These are phyloP conservation scores for Ogataea angusta DNA, from an alignment of 805 yeast species.

Conservation along the genomic window DNA sequence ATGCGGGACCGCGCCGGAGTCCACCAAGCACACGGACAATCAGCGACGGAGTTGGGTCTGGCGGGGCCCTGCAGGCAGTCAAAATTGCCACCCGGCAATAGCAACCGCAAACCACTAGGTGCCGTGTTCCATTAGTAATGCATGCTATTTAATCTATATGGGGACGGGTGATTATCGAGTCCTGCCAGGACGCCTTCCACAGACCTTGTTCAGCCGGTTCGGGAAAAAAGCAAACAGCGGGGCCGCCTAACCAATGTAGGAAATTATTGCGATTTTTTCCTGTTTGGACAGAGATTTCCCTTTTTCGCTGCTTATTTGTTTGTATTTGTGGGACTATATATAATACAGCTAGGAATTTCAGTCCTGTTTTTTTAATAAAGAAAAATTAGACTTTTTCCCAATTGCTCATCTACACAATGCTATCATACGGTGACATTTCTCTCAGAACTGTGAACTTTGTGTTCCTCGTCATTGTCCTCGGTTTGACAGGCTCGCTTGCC, in stretches of 20 bases:
- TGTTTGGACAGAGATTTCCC: conserved; percentile 8
- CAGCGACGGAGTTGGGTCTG: no score
- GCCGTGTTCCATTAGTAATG: conserved; percentile 1
- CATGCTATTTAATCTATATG: conserved; percentile 10
- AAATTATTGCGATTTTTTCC: conserved; percentile 14
- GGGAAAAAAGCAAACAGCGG: conserved; percentile 20
- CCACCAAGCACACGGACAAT: no score
- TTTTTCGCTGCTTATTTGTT: conserved; percentile 10
- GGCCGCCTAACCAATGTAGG: conserved; percentile 17
- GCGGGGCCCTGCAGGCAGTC: no score
- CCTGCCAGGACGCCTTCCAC: conserved; percentile 1
- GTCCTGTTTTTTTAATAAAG: conserved; percentile 5
- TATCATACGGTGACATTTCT: conserved; percentile 70
- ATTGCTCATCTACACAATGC: conserved; percentile 25
- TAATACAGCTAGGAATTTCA: conserved; percentile 9
- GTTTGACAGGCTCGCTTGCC: conserved; percentile 85
- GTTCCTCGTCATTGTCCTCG: conserved; percentile 75
- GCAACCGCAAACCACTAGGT: neutral
- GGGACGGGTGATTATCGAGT: neutral
- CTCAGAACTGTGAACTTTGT: conserved; percentile 74
- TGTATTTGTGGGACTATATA: conserved; percentile 13
- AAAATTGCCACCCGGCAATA: neutral
- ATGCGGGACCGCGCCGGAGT: no score
- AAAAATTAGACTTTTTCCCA: conserved; percentile 7
- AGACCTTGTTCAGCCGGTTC: conserved; percentile 6